Evolutionary conservation across 2,329 filamentous ascomycete species (phyloP), one percentile per base, ranked within the genome.

Genomic region (Macrophomina pseudophaseolina): DNA sequence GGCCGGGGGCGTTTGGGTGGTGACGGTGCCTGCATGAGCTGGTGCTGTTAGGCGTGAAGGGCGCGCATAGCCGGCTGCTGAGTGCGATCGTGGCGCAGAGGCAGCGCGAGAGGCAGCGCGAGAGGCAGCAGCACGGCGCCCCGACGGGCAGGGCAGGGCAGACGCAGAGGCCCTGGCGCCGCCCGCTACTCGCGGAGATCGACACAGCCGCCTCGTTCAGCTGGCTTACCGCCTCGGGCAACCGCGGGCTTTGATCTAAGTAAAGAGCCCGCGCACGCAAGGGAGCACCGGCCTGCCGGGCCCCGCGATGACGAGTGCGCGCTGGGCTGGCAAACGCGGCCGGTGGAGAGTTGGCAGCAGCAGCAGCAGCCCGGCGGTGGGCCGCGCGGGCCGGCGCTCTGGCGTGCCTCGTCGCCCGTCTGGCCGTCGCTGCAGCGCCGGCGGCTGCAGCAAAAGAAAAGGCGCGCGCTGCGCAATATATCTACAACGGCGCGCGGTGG

Each of bases 281-380:
- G 63, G 63, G 63, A 65, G 51, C 42, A 52, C 63, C 63, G 52
- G 51, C 38, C 51, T 58, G 40, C 52, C 38, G 63, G 63, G 40
- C 52, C 62, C 63, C 52, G 63, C 63, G 49, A 65, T 65, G 63
- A 65, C 63, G 63, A 65, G 51, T 54, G 48, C 51, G 48, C 62
- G 30, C 62, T 38, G 40, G 42, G 18, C 35, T 28, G 46, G 60
- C 62, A 64, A 64, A 64, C 63, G 51, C 63, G 63, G 63, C 63
- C 51, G 52, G 63, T 56, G 46, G 53, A 23, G 23, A 23, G 33
- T 23, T 40, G 38, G 35, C 54, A 8, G 8, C 32, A 44, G 23
- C 23, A 23, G 23, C 23, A 23, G 40, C 59, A 38, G 28, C 16
- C 49, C 12, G 8, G 42, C 42, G 12, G 42, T 52, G 30, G 49